These are phyloP conservation scores for cucumber (Cucumis sativus) DNA, from an alignment of 306 rosid genomes.

Conservation along the genomic window DNA sequence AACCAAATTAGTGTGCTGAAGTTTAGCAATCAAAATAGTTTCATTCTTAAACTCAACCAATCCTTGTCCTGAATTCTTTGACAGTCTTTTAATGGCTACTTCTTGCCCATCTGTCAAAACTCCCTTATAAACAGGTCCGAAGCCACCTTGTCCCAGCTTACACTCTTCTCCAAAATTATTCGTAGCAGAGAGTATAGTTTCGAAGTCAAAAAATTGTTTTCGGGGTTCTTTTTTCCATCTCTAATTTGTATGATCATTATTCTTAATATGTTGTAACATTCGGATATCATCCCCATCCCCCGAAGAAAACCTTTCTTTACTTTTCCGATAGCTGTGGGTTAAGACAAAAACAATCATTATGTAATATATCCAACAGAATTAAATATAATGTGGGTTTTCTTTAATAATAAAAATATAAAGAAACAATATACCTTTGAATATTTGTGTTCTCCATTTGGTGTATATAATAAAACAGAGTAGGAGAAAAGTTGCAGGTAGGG, in stretches of 20 bases:
- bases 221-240: not conserved
- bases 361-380: no score
- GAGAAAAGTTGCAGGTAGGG: no score
- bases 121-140: not conserved
- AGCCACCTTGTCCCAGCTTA: not conserved
- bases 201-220: not conserved
- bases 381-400: no score
- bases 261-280: not conserved
- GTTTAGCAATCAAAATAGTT: slow-evolving; percentile 20
- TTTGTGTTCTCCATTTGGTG: no score
- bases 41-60: no score
- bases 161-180: not conserved
- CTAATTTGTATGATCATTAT: not conserved
- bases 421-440: no score
- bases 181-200: not conserved
- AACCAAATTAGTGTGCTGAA: slow-evolving; percentile 31
- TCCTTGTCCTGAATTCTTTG: no score
- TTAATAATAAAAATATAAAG: no score
- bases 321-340: not conserved
- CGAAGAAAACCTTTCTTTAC: not conserved
- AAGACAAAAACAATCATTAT: no score
- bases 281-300: not conserved
- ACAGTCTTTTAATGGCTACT: slow-evolving; percentile 22
- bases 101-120: slow-evolving; percentile 17
- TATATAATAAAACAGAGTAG: no score